These are phyloP conservation scores for Fusarium sp. DNA, from an alignment of 2,329 filamentous ascomycete genomes.

Conservation along the genomic window DNA sequence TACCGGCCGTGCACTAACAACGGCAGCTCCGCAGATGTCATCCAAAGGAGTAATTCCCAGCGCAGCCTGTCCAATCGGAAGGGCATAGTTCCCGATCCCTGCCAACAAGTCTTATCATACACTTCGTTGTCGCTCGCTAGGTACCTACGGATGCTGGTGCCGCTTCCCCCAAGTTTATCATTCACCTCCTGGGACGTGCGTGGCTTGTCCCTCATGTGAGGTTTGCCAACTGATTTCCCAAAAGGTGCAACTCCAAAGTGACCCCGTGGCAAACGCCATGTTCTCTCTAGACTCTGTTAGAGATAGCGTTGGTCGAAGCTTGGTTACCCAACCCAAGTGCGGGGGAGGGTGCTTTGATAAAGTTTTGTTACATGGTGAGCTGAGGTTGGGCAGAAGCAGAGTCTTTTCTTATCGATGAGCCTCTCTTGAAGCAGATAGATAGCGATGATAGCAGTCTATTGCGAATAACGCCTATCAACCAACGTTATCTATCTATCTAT, in stretches of 20 bases:
- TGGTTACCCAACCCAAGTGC: constrained; percentile 1
- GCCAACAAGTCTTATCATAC: background rate
- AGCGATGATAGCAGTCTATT: background rate
- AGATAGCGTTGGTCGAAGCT: background rate
- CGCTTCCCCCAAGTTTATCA: background rate
- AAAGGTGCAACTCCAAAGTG: constrained; percentile 5
- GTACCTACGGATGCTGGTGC: constrained; percentile 13
- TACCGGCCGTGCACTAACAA: background rate
- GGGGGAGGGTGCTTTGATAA: background rate
- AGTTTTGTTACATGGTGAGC: background rate
- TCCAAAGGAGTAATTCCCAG: constrained; percentile 22
- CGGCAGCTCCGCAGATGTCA: background rate
- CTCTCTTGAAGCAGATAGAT: background rate
- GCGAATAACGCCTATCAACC: background rate
- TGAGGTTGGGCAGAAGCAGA: background rate
- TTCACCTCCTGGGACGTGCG: background rate
- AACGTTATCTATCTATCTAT: background rate
- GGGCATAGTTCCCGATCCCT: constrained; percentile 23
- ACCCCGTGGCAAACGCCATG: constrained; percentile 16
- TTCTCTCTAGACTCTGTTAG: background rate
- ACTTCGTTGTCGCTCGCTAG: background rate
- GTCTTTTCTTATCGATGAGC: constrained; percentile 1
- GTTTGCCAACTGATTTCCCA: constrained; percentile 20
- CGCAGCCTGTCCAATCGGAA: constrained; percentile 17
- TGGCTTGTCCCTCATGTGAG: constrained; percentile 21